Evolutionary conservation across 2,329 filamentous ascomycete genomes (phyloP).

Genomic region (Claviceps sp.): DNA sequence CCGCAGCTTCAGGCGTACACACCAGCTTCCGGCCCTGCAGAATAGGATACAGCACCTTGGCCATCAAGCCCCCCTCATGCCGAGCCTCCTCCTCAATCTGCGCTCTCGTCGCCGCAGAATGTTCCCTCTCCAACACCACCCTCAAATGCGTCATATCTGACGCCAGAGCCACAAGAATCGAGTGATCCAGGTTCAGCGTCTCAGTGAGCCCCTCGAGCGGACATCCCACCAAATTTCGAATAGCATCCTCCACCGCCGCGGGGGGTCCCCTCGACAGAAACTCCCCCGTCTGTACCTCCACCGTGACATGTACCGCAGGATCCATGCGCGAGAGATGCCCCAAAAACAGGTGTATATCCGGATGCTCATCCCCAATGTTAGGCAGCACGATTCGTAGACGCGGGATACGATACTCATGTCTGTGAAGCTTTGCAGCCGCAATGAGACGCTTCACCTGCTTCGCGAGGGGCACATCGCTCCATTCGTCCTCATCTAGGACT

Average conservation of each 20-base stretch:
- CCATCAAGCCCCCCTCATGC: slow-evolving; percentile 18
- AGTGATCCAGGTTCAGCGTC: slow-evolving; percentile 28
- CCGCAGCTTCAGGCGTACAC: slow-evolving; percentile 25
- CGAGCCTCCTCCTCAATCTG: slow-evolving; percentile 23
- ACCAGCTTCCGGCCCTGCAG: slow-evolving; percentile 19
- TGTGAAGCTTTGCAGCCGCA: slow-evolving; percentile 22
- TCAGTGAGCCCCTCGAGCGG: slow-evolving; percentile 20
- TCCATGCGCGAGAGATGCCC: slow-evolving; percentile 18
- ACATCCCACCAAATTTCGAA: slow-evolving; percentile 18
- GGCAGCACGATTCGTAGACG: slow-evolving; percentile 22
- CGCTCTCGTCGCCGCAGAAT: slow-evolving; percentile 17
- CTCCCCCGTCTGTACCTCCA: slow-evolving; percentile 17
- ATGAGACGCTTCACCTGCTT: slow-evolving; percentile 20
- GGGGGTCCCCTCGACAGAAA: slow-evolving; percentile 12
- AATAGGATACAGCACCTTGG: slow-evolving; percentile 22
- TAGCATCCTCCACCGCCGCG: slow-evolving; percentile 14
- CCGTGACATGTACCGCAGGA: slow-evolving; percentile 17
- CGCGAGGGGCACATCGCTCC: slow-evolving; percentile 20
- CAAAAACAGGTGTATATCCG: slow-evolving; percentile 20
- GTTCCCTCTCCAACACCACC: slow-evolving; percentile 21
- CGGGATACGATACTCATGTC: slow-evolving; percentile 24
- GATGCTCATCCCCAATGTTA: slow-evolving; percentile 16
- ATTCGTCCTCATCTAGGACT: slow-evolving; percentile 19
- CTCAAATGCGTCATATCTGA: slow-evolving; percentile 25
- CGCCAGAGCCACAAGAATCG: slow-evolving; percentile 26